Percentiles rank a stretch among this genome's conserved stretches.
phyloP scores from a whole-genome alignment of 140 eudicot genomes.

The Cichorium intybus region DNA sequence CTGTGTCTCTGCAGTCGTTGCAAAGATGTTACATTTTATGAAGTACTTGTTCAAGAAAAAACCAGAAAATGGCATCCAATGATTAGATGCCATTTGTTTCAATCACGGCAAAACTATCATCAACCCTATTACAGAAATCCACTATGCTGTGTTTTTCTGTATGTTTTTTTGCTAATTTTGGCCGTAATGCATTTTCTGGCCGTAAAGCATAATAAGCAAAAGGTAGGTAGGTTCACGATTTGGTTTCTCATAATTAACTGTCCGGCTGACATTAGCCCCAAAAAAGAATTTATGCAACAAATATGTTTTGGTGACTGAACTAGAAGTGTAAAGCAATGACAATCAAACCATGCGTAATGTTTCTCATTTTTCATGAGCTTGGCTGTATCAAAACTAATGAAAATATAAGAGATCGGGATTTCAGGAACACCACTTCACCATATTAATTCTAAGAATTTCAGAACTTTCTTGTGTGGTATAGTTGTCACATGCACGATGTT shows the following conservation, averaged over 20 bases:
- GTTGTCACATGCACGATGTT: no score
- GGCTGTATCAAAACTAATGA: no score
- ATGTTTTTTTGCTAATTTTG: conserved; percentile 8
- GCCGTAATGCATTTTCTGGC: neutral
- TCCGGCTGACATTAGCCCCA: no score
- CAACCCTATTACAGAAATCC: conserved; percentile 2
- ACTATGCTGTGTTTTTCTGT: neutral
- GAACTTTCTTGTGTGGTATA: no score
- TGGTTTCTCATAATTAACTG: no score
- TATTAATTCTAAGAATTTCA: no score
- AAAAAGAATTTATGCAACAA: neutral
- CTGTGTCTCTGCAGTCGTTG: conserved; percentile 16
- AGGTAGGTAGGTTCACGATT: neutral
- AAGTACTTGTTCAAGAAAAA: neutral
- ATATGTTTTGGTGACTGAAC: conserved; percentile 8
- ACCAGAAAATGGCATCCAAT: neutral
- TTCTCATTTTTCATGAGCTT: neutral
- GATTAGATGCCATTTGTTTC: conserved; percentile 4
- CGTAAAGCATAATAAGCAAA: neutral
- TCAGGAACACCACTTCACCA: no score
- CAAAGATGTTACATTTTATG: neutral
- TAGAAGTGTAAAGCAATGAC: conserved; percentile 5
- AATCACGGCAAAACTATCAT: conserved; percentile 6
- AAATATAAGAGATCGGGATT: no score
- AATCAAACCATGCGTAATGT: conserved; percentile 2